Conservation (phyloP, 371 early-diverging fungal genomes). For the Nematocida sp. region DNA sequence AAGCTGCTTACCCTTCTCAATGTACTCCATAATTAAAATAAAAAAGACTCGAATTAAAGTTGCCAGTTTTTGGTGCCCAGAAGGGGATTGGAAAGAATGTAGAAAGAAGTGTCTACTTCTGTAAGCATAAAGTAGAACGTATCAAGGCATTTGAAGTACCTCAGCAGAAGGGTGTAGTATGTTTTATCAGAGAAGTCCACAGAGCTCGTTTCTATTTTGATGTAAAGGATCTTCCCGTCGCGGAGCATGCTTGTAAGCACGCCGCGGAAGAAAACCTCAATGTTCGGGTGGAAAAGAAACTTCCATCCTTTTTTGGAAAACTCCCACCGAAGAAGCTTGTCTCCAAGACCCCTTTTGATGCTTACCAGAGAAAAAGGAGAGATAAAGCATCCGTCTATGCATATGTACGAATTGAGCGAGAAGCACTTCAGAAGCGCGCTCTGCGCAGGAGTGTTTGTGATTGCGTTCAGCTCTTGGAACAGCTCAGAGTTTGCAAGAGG, state of each 20-base stretch:
- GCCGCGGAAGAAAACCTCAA: conserved; percentile 5
- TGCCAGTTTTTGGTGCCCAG: not conserved
- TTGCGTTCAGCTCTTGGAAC: conserved; percentile 12
- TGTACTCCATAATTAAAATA: conserved; percentile 37
- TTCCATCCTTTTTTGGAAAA: conserved; percentile 34
- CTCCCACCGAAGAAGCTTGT: conserved; percentile 30
- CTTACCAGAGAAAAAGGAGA: conserved; percentile 48
- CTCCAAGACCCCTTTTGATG: conserved; percentile 37
- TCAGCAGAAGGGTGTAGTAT: conserved; percentile 15
- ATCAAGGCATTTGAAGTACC: conserved; percentile 49
- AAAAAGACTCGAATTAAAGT: conserved; percentile 30
- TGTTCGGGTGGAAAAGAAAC: conserved; percentile 11
- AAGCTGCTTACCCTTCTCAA: conserved; percentile 25
- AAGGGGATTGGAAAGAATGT: conserved; percentile 35
- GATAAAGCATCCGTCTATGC: conserved; percentile 33
- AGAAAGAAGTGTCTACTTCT: conserved; percentile 5
- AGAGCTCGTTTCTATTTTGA: conserved; percentile 26
- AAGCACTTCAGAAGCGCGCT: conserved; percentile 1
- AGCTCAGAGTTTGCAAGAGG: not conserved
- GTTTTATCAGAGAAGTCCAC: not conserved
- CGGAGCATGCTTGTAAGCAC: not conserved
- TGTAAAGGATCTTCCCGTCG: conserved; percentile 15
- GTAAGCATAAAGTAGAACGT: conserved; percentile 49
- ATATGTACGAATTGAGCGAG: conserved; percentile 30
- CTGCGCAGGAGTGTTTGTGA: not conserved